These are phyloP conservation scores for Lolium multiflorum DNA, from an alignment of 176 grass and related monocot species.

Conservation along the genomic window DNA sequence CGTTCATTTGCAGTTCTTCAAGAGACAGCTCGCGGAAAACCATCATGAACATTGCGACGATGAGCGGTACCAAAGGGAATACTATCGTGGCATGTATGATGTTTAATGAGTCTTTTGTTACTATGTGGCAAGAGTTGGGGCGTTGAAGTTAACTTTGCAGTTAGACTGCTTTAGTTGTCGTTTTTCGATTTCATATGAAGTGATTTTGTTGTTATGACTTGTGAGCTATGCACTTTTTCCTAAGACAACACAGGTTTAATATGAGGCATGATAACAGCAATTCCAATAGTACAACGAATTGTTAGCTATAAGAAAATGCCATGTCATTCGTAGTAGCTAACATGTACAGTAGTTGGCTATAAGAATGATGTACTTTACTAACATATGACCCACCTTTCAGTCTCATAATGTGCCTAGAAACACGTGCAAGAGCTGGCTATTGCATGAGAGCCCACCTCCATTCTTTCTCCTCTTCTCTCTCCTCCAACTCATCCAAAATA, in stretches of 20 bases:
- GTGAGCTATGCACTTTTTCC: neutral
- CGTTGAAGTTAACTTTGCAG: neutral
- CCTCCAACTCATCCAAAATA: too few species aligned
- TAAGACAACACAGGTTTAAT: neutral
- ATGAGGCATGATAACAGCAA: neutral
- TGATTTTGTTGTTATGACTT: neutral
- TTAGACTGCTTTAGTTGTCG: too few species aligned
- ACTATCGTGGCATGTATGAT: neutral
- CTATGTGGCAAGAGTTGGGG: neutral
- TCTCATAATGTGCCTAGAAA: too few species aligned
- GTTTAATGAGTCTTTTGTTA: neutral
- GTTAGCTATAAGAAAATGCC: too few species aligned
- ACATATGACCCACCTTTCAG: too few species aligned
- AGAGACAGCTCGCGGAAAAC: neutral
- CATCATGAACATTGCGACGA: neutral
- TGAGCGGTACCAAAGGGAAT: slow-evolving; percentile 20
- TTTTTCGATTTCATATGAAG: neutral
- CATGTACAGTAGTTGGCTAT: too few species aligned
- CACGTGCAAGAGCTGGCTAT: too few species aligned
- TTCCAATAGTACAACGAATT: too few species aligned
- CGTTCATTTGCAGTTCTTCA: slow-evolving; percentile 35
- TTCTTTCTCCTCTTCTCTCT: too few species aligned
- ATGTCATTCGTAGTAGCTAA: too few species aligned
- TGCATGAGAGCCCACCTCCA: too few species aligned
- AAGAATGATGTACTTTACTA: too few species aligned